Base-by-base conservation (phyloP, 2,329 filamentous ascomycete genomes). In the Cladophialophora chaetospira region DNA sequence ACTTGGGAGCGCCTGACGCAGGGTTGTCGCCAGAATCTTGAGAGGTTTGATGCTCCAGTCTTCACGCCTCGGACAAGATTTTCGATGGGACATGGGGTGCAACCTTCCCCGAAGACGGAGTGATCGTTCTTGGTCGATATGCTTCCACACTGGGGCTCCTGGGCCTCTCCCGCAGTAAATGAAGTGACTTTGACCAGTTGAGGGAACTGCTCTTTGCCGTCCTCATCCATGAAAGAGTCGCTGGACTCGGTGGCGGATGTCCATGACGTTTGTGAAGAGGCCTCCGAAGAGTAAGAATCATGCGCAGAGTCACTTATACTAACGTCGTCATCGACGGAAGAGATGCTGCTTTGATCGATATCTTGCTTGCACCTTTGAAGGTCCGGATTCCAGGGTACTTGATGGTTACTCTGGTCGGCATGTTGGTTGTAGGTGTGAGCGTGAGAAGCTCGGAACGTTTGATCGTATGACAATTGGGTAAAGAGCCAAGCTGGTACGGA, bases 221-320 rank as follows among this genome's bases (percentile, higher is more conserved):
- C 56, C 33, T 62, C 60, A 43, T 60, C 57, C 13, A 52, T 29
- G 26, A 59, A 57, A 15, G 40, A 29, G 35, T 62, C 60, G 11
- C 25, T 35, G 4, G 50, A 45, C 42, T 59, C 60, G 9, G 60
- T 60, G 10, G 57, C 43, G 29, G 31, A 57, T 23, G 53, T 62
- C 53, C 56, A 62, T 13, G 50, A 52, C 3, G 60, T 57, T 13
- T 55, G 57, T 36, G 45, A 48, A 4, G 60, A 62, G n/a, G 60
- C 53, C 26, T 57, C 60, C n/a, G 60, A 60, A 6, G 57, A 59
- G 11, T 44, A 51, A 8, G 60, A 62, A 15, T 53, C 56, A 19
- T 60, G 60, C 2, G 50, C 42, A 8, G 60, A 62, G 23, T 59
- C 60, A 47, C 44, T 58, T 15, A 57, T 43, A 28, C 60, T 62